Evolutionary conservation across 1,284 basidiomycete species (phyloP).

Genomic region (Microbotryomycetes sp.): DNA sequence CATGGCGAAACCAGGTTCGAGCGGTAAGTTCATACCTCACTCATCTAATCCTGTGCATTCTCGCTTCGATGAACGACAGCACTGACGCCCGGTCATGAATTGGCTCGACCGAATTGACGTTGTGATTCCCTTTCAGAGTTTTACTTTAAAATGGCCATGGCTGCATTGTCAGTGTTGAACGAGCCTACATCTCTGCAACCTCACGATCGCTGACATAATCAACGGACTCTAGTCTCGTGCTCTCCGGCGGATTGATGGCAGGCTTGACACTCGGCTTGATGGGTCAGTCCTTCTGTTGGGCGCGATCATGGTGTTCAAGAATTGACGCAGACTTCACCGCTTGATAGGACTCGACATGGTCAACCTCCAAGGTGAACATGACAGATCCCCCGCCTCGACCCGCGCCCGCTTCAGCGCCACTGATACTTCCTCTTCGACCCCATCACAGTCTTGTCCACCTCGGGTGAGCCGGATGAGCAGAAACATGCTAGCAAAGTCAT

Average conservation of each 20-base stretch:
- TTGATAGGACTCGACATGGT: slow-evolving; percentile 72
- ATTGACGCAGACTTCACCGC: background rate
- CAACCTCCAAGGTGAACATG: slow-evolving; percentile 55
- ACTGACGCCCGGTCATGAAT: background rate
- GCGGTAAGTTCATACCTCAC: background rate
- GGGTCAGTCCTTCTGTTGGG: slow-evolving; percentile 46
- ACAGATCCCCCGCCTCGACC: background rate
- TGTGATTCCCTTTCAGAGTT: slow-evolving; percentile 7
- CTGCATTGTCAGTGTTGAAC: slow-evolving; percentile 14
- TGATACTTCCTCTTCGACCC: too few relatives aligned
- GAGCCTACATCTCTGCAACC: background rate
- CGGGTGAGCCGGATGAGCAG: slow-evolving; percentile 25
- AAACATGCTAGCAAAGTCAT: slow-evolving; percentile 43
- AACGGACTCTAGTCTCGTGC: background rate
- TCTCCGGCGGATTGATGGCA: slow-evolving; percentile 46
- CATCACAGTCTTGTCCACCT: slow-evolving; percentile 24
- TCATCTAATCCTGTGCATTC: too few relatives aligned
- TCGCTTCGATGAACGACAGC: too few relatives aligned
- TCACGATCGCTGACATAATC: background rate
- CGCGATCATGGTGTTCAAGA: background rate
- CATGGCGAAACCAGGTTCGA: background rate
- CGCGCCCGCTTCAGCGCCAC: slow-evolving; percentile 45
- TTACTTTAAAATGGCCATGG: slow-evolving; percentile 25
- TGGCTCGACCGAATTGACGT: background rate
- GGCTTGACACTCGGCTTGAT: slow-evolving; percentile 50